Percentiles rank a stretch among this genome's conserved stretches.
Conservation (phyloP, 441 rosid species). For the Eruca vesicaria region DNA sequence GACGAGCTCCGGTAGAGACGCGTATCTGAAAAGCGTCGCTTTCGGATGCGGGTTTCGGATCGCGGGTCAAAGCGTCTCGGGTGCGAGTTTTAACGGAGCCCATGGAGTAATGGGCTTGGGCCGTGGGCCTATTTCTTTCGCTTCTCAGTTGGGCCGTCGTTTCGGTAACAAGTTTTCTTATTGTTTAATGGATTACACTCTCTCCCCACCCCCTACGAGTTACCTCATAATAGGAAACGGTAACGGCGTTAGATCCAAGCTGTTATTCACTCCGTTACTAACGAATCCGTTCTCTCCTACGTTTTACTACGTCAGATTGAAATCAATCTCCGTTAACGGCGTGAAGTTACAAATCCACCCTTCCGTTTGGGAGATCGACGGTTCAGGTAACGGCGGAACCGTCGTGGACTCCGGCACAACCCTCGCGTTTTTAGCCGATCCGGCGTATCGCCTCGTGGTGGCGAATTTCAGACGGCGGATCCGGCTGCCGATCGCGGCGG, state of each 20-base stretch:
- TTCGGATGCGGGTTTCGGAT: conserved; percentile 81
- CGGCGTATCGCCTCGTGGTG: conserved; percentile 53
- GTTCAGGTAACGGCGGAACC: conserved; percentile 76
- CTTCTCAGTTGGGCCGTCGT: conserved; percentile 75
- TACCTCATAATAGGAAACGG: conserved; percentile 49
- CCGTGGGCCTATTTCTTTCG: conserved; percentile 67
- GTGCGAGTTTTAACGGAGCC: conserved; percentile 66
- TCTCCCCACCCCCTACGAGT: conserved; percentile 78
- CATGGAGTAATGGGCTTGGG: conserved; percentile 89
- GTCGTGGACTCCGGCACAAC: conserved; percentile 85
- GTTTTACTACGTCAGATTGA: conserved; percentile 61
- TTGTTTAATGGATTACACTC: conserved; percentile 74
- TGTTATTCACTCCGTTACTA: conserved; percentile 59
- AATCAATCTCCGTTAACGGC: conserved; percentile 45
- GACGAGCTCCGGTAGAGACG: conserved; percentile 47
- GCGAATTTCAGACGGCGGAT: conserved; percentile 44
- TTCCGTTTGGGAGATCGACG: conserved; percentile 70
- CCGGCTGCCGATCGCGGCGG: conserved; percentile 40
- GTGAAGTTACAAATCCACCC: conserved; percentile 52
- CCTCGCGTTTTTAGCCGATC: conserved; percentile 46
- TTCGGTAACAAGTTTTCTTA: conserved; percentile 78
- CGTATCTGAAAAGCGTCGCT: conserved; percentile 40
- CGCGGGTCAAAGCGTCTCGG: conserved; percentile 64
- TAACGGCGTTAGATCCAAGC: conserved; percentile 29
- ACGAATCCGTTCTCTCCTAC: conserved; percentile 62